A percentile compares a stretch with the other conserved stretches of the same genome.
These are phyloP conservation scores for Cystobasidiaceae sp. DNA, from an alignment of 1,284 basidiomycete species.

Conservation along the genomic window DNA sequence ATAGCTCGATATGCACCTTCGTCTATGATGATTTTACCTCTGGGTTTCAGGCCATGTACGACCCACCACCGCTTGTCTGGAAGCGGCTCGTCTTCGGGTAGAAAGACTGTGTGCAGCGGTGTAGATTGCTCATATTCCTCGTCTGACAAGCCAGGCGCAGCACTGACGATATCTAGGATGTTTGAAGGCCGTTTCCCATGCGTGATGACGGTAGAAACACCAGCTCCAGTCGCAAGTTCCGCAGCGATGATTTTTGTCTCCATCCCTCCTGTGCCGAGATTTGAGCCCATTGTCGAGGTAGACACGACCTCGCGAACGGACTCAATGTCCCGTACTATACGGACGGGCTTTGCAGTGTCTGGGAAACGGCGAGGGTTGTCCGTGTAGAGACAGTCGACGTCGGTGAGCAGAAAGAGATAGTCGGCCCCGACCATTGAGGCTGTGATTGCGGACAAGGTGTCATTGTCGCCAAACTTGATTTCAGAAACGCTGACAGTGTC, in stretches of 20 bases:
- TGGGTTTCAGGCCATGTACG: slow-evolving; percentile 79
- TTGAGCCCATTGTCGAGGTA: slow-evolving; percentile 84
- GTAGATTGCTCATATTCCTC: slow-evolving; percentile 35
- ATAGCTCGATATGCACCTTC: slow-evolving; percentile 78
- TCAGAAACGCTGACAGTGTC: slow-evolving; percentile 94
- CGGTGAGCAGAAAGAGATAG: slow-evolving; percentile 92
- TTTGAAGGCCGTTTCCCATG: slow-evolving; percentile 72
- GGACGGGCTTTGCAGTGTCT: slow-evolving; percentile 64
- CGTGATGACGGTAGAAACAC: slow-evolving; percentile 88
- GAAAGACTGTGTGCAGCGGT: slow-evolving; percentile 84
- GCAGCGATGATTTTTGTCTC: slow-evolving; percentile 98
- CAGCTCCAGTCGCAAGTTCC: slow-evolving; percentile 91
- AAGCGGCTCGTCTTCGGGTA: slow-evolving; percentile 65
- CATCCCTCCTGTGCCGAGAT: slow-evolving; percentile 96
- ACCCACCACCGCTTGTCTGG: slow-evolving; percentile 94
- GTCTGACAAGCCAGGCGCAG: slow-evolving; percentile 24
- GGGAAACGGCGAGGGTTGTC: slow-evolving; percentile 90
- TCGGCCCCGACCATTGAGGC: slow-evolving; percentile 96
- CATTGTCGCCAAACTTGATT: slow-evolving; percentile 99
- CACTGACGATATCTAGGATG: slow-evolving; percentile 68
- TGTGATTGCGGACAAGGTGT: slow-evolving; percentile 93
- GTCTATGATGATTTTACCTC: slow-evolving; percentile 83
- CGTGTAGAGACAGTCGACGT: slow-evolving; percentile 94
- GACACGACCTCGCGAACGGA: slow-evolving; percentile 69
- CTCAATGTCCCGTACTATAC: slow-evolving; percentile 75